These are phyloP conservation scores for Cordyceps javanica DNA, from an alignment of 2,329 filamentous ascomycete genomes.

Conservation along the genomic window DNA sequence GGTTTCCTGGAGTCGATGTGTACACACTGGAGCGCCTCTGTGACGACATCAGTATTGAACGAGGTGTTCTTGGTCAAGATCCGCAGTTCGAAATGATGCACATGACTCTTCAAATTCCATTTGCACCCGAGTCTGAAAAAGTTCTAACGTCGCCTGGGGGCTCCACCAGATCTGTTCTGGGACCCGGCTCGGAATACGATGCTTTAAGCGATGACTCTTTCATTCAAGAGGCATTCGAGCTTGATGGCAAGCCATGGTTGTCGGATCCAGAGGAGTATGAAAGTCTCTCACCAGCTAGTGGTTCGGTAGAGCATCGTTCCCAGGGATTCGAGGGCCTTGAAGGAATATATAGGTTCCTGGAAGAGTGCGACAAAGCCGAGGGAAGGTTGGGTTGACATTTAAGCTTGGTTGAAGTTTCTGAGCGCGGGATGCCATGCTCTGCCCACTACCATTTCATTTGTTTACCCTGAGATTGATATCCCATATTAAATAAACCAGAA, in stretches of 20 bases:
- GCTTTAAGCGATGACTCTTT: constrained; percentile 31
- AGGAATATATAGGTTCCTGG: constrained; percentile 52
- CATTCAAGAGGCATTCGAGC: constrained; percentile 33
- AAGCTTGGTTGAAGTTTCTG: background rate
- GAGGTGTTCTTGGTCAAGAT: constrained; percentile 76
- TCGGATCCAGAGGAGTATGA: constrained; percentile 43
- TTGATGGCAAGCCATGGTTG: constrained; percentile 43
- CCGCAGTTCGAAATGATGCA: constrained; percentile 59
- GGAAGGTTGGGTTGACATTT: constrained; percentile 25
- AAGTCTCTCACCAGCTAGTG: constrained; percentile 43
- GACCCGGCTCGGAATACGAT: constrained; percentile 34
- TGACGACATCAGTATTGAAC: constrained; percentile 76
- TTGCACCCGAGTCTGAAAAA: constrained; percentile 54
- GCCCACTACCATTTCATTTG: constrained; percentile 18
- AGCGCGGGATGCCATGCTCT: background rate
- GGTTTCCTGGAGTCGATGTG: constrained; percentile 86
- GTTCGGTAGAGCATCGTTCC: constrained; percentile 38
- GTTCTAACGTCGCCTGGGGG: constrained; percentile 41
- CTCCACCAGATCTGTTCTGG: constrained; percentile 39
- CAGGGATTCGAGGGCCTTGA: constrained; percentile 50
- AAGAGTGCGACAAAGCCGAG: constrained; percentile 47
- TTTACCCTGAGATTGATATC: constrained; percentile 9
- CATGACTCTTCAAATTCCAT: constrained; percentile 78
- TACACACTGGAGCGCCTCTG: constrained; percentile 77
- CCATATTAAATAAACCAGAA: background rate